These are phyloP conservation scores for Steccherinum ochraceum DNA, from an alignment of 768 basidiomycete species.

Conservation along the genomic window DNA sequence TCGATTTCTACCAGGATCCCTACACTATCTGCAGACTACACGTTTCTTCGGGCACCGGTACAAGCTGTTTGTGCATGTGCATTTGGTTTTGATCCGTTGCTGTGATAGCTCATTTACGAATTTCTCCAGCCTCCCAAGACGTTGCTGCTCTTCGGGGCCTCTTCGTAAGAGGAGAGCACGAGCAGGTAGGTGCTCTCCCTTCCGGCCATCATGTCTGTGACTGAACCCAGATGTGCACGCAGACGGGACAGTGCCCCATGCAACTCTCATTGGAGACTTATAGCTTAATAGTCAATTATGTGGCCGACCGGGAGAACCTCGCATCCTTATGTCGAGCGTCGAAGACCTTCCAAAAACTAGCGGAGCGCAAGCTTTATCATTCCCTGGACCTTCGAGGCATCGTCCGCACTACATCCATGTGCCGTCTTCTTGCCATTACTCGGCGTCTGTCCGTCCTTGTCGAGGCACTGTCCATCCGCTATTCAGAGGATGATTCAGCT, in stretches of 20 bases:
- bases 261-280: slow-evolving; percentile 51
- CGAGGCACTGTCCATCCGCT: slow-evolving; percentile 45
- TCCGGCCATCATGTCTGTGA: background rate
- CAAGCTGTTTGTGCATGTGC: too few relatives aligned
- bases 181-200: background rate
- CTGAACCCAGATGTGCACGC: background rate
- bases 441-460: slow-evolving; percentile 47
- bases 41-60: too few relatives aligned
- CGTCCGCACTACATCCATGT: slow-evolving; percentile 35
- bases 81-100: too few relatives aligned
- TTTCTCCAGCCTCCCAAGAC: too few relatives aligned
- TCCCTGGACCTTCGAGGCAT: slow-evolving; percentile 42
- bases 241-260: background rate
- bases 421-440: slow-evolving; percentile 37
- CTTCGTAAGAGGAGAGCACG: too few relatives aligned
- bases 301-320: slow-evolving; percentile 47
- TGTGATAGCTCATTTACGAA: too few relatives aligned
- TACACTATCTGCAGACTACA: too few relatives aligned
- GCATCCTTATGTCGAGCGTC: slow-evolving; percentile 53
- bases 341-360: slow-evolving; percentile 44
- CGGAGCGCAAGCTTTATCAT: slow-evolving; percentile 56
- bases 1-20: too few relatives aligned
- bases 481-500: slow-evolving; percentile 23
- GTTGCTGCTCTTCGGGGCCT: too few relatives aligned
- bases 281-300: slow-evolving; percentile 48